These are phyloP conservation scores for Colletotrichum chlorophyti DNA, from an alignment of 2,329 filamentous ascomycete genomes.

Conservation along the genomic window DNA sequence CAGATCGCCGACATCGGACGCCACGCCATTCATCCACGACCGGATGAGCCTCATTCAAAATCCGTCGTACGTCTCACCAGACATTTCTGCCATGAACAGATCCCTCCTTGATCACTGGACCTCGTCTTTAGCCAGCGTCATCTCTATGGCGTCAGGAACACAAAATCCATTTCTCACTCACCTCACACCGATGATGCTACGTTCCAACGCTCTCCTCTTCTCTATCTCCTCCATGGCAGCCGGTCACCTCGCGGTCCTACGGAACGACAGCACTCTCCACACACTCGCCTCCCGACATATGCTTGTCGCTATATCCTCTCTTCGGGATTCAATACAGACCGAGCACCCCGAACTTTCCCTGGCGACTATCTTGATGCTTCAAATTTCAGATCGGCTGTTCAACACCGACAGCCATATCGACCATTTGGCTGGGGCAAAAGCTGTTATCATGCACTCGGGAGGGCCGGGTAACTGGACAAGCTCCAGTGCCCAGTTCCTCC, in stretches of 20 bases:
- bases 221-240: constrained; percentile 40
- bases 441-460: constrained; percentile 33
- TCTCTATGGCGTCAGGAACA: constrained; percentile 36
- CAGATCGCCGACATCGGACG: not conserved
- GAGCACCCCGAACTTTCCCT: constrained; percentile 36
- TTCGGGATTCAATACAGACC: constrained; percentile 5
- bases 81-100: constrained; percentile 14
- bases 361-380: constrained; percentile 38
- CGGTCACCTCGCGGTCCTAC: constrained; percentile 37
- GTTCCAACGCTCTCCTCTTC: constrained; percentile 35
- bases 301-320: constrained; percentile 30
- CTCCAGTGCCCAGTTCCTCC: constrained; percentile 35
- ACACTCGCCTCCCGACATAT: constrained; percentile 34
- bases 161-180: constrained; percentile 39
- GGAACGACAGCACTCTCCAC: constrained; percentile 30
- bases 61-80: not conserved
- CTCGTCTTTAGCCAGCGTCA: constrained; percentile 33
- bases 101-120: constrained; percentile 39
- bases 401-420: constrained; percentile 36
- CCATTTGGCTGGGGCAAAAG: constrained; percentile 38
- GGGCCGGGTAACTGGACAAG: constrained; percentile 29
- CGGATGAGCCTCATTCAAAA: constrained; percentile 8
- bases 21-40: too few relatives aligned
- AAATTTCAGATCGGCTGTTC: constrained; percentile 39
- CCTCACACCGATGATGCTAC: constrained; percentile 38